Evolutionary conservation across 176 grass and related monocot species (phyloP).

Genomic region (Phyllostachys edulis): DNA sequence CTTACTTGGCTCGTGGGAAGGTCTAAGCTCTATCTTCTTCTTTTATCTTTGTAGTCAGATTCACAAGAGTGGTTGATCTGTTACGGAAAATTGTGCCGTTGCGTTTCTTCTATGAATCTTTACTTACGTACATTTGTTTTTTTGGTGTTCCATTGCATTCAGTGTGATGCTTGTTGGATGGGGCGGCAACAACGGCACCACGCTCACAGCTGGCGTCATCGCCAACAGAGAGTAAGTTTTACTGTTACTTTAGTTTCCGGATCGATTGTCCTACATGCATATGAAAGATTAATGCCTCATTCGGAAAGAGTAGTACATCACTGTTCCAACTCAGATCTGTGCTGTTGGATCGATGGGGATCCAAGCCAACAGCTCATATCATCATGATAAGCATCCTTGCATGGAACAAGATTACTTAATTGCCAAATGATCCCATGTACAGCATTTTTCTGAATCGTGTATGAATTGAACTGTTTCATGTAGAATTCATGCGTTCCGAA

Average conservation of each 20-base stretch:
- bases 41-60: no score
- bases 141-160: background rate
- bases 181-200: conserved; percentile 75
- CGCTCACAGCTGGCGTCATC: conserved; percentile 64
- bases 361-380: background rate
- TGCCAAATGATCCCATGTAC: background rate
- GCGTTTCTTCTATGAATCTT: background rate
- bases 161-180: conserved; percentile 80
- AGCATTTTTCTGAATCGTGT: background rate
- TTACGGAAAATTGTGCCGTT: no score
- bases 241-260: background rate
- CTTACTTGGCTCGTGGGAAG: no score
- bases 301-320: no score
- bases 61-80: no score
- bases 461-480: no score
- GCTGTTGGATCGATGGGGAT: background rate
- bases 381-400: background rate
- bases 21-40: no score
- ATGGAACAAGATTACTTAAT: background rate
- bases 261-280: no score
- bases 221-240: conserved; percentile 59
- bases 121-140: background rate
- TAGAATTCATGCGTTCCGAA: no score
- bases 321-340: background rate
- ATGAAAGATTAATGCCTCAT: no score